phyloP scores from a whole-genome alignment of 345 rosid genomes.

The Lepidium africanum region DNA sequence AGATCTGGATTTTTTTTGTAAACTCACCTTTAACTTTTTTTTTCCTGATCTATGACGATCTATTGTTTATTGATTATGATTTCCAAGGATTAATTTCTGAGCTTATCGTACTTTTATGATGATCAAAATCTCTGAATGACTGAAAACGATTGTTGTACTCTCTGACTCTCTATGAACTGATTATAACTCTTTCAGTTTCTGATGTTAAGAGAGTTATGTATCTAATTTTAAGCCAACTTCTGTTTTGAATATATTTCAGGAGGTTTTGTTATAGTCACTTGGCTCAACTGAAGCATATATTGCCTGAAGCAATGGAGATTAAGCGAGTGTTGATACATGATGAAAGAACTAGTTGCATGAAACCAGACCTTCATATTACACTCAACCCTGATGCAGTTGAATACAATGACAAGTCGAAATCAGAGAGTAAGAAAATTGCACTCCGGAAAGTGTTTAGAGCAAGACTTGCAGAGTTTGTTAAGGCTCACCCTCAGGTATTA shows the following conservation, averaged over 20 bases:
- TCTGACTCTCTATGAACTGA: too few species aligned
- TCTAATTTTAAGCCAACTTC: background rate
- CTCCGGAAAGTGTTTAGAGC: conserved; percentile 54
- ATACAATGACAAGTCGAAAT: conserved; percentile 23
- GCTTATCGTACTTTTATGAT: background rate
- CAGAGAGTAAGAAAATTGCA: conserved; percentile 35
- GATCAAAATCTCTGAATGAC: background rate
- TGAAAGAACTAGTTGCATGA: conserved; percentile 67
- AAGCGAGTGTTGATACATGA: conserved; percentile 48
- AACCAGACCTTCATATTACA: conserved; percentile 67
- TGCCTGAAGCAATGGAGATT: conserved; percentile 75
- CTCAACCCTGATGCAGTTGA: conserved; percentile 41
- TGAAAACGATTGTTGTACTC: background rate
- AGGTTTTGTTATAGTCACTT: conserved; percentile 62
- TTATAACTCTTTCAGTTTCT: background rate
- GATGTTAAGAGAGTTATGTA: background rate
- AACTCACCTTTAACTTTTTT: background rate
- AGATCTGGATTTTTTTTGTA: background rate
- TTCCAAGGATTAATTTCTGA: background rate
- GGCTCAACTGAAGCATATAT: conserved; percentile 64
- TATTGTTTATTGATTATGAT: background rate
- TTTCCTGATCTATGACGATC: background rate
- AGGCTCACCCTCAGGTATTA: conserved; percentile 61
- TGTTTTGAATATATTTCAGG: conserved; percentile 32
- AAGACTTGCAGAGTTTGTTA: conserved; percentile 46